Percentiles rank a stretch among this genome's conserved stretches.
Conservation (phyloP, 169 alveolate genomes). For the Miamiensis avidus region DNA sequence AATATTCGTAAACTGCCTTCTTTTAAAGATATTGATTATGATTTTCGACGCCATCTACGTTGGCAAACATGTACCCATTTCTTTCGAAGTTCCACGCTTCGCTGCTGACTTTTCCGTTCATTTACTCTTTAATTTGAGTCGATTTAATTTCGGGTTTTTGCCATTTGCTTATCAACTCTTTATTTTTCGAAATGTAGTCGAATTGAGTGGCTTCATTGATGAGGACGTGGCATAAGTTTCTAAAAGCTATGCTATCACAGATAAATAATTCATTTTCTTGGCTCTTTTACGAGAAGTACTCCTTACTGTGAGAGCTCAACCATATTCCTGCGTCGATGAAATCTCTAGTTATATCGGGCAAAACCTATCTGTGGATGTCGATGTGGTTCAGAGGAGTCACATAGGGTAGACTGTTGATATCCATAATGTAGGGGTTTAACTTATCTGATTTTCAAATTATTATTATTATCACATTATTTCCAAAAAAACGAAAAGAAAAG, state of each 20-base stretch:
- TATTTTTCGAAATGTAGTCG: background rate
- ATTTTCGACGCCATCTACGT: too few relatives aligned
- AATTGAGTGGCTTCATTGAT: background rate
- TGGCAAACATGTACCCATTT: too few relatives aligned
- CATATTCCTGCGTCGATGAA: background rate
- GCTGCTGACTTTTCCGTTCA: too few relatives aligned
- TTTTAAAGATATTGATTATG: too few relatives aligned
- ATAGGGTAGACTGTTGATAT: background rate
- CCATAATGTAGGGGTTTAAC: background rate
- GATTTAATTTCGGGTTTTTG: background rate
- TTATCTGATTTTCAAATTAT: background rate
- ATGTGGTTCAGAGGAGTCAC: background rate
- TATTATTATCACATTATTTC: too few relatives aligned
- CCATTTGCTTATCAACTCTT: background rate
- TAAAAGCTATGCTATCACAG: background rate
- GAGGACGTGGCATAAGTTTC: background rate
- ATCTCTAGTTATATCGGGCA: background rate
- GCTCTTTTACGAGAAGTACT: background rate
- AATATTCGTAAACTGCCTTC: too few relatives aligned
- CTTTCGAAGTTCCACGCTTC: too few relatives aligned
- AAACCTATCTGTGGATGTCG: background rate
- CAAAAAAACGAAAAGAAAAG: too few relatives aligned
- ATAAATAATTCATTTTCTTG: background rate
- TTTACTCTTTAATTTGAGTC: background rate
- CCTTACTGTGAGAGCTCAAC: background rate